Evolutionary conservation across 2,329 filamentous ascomycete genomes (phyloP).

Genomic region (Sporothrix pallida): DNA sequence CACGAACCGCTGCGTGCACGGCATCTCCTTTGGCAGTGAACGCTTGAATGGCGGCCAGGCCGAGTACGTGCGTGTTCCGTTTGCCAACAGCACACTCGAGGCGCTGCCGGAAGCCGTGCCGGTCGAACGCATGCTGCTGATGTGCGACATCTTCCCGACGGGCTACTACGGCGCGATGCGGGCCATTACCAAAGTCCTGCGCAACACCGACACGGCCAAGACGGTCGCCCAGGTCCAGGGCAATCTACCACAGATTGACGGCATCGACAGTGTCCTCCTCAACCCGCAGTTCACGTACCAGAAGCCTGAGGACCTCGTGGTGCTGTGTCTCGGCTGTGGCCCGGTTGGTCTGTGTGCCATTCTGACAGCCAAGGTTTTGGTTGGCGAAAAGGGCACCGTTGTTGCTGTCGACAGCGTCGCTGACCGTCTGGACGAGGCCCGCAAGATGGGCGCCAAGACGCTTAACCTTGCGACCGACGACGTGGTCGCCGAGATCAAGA

Average conservation of each 20-base stretch:
- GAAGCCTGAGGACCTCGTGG: slow-evolving; percentile 12
- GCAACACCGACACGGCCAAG: slow-evolving; percentile 22
- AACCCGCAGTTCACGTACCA: slow-evolving; percentile 16
- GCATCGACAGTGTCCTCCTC: not conserved
- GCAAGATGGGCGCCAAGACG: slow-evolving; percentile 28
- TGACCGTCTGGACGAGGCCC: slow-evolving; percentile 29
- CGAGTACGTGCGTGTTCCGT: slow-evolving; percentile 31
- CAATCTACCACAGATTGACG: not conserved
- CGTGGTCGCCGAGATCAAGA: slow-evolving; percentile 27
- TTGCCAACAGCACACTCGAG: slow-evolving; percentile 29
- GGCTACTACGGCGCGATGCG: slow-evolving; percentile 34
- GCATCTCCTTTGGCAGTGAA: slow-evolving; percentile 29
- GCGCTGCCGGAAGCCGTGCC: slow-evolving; percentile 12
- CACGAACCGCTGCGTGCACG: slow-evolving; percentile 30
- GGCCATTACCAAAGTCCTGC: slow-evolving; percentile 28
- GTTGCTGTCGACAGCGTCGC: slow-evolving; percentile 31
- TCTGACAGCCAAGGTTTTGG: slow-evolving; percentile 30
- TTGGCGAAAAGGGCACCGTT: slow-evolving; percentile 13
- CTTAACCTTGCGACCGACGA: slow-evolving; percentile 31
- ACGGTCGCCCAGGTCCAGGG: not conserved
- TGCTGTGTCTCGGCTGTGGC: slow-evolving; percentile 32
- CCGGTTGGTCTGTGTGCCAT: slow-evolving; percentile 31
- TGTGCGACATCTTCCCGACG: slow-evolving; percentile 35
- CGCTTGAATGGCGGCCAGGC: slow-evolving; percentile 30
- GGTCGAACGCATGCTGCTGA: slow-evolving; percentile 25